Percentiles rank a stretch among this genome's conserved stretches.
phyloP scores from a whole-genome alignment of 352 stramenopile species.

The Phytophthora sp. region DNA sequence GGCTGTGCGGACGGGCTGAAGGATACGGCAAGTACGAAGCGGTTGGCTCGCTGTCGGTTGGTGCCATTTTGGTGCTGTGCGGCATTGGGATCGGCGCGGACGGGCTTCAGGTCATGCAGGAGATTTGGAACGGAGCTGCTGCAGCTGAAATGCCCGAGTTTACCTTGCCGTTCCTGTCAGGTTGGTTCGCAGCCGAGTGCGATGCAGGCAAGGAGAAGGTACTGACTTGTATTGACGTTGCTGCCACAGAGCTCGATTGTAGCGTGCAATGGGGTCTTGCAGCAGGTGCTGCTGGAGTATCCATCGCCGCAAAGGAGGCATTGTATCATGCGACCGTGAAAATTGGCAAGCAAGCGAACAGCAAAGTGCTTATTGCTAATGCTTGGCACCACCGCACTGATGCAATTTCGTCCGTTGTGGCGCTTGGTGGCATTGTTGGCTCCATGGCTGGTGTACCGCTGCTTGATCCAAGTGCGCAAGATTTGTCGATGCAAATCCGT shows the following conservation, averaged over 20 bases:
- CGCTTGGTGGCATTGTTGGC: conserved; percentile 77
- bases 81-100: conserved; percentile 77
- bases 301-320: conserved; percentile 94
- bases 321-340: conserved; percentile 93
- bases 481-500: neutral
- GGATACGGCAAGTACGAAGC: conserved; percentile 92
- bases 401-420: conserved; percentile 90
- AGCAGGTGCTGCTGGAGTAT: conserved; percentile 84
- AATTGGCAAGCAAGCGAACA: conserved; percentile 93
- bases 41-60: conserved; percentile 86
- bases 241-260: conserved; percentile 47
- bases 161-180: conserved; percentile 53
- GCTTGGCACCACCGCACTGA: conserved; percentile 96
- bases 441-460: conserved; percentile 73
- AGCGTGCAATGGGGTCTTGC: conserved; percentile 74
- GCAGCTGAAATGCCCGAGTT: conserved; percentile 39
- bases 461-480: conserved; percentile 64
- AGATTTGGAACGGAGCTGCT: conserved; percentile 54
- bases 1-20: conserved; percentile 8
- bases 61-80: conserved; percentile 80
- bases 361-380: conserved; percentile 97
- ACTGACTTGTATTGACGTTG: neutral
- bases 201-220: too few relatives aligned
- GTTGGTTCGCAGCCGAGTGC: too few relatives aligned
- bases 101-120: conserved; percentile 73